Conservation (phyloP, 2,329 filamentous ascomycete genomes). For the Pestalotiopsis sp. region DNA sequence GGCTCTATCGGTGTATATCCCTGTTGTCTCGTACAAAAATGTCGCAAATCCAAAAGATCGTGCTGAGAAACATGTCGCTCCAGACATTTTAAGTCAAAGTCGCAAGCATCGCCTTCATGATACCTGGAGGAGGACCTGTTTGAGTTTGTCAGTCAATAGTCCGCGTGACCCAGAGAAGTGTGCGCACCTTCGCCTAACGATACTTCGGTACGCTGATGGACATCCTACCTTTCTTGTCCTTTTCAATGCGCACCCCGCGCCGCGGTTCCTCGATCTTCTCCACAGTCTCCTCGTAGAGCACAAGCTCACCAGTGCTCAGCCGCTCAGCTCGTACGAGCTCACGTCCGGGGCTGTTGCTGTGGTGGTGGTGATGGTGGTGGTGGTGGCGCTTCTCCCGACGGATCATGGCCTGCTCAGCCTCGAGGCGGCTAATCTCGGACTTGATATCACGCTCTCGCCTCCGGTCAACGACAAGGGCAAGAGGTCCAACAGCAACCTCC, state of each 20-base stretch:
- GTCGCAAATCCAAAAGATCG: neutral
- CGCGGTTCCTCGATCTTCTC: slow-evolving; percentile 57
- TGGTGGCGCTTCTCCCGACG: slow-evolving; percentile 21
- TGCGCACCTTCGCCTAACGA: slow-evolving; percentile 56
- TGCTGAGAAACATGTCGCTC: neutral
- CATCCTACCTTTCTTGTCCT: slow-evolving; percentile 96
- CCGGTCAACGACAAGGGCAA: slow-evolving; percentile 43
- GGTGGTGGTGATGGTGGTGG: slow-evolving; percentile 31
- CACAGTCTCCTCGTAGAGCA: slow-evolving; percentile 65
- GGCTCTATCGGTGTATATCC: neutral
- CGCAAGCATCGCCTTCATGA: slow-evolving; percentile 72
- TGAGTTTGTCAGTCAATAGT: slow-evolving; percentile 10
- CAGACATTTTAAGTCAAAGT: slow-evolving; percentile 61
- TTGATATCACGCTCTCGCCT: slow-evolving; percentile 66
- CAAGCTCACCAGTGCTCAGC: slow-evolving; percentile 62
- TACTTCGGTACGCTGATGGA: slow-evolving; percentile 79
- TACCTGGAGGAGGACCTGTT: slow-evolving; percentile 63
- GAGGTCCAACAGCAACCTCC: slow-evolving; percentile 39
- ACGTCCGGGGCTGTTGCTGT: slow-evolving; percentile 47
- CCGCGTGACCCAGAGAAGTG: neutral
- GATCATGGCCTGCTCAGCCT: slow-evolving; percentile 56
- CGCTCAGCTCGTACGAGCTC: slow-evolving; percentile 61
- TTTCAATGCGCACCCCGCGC: slow-evolving; percentile 72
- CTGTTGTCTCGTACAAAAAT: neutral
- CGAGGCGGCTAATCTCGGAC: slow-evolving; percentile 72